phyloP scores from a whole-genome alignment of 805 yeast genomes.

The Maudiozyma turicensis region DNA sequence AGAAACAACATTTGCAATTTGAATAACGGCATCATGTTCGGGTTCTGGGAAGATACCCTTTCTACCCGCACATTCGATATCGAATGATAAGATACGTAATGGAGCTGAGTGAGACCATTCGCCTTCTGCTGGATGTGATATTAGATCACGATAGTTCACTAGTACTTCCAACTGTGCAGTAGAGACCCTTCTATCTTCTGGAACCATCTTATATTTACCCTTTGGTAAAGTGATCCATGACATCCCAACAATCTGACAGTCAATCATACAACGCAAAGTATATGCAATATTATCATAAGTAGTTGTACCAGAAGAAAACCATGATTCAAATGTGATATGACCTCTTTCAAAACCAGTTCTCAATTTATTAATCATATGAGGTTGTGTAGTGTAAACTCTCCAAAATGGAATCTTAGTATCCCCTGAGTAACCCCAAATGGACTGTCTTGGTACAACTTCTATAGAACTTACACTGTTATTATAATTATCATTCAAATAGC shows the following conservation, averaged over 20 bases:
- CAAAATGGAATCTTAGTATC: slow-evolving; percentile 70
- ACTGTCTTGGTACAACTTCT: slow-evolving; percentile 63
- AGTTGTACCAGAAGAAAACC: slow-evolving; percentile 49
- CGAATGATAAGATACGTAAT: slow-evolving; percentile 83
- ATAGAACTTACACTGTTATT: slow-evolving; percentile 55
- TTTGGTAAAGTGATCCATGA: slow-evolving; percentile 90
- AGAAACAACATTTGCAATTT: slow-evolving; percentile 91
- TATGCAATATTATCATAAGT: slow-evolving; percentile 89
- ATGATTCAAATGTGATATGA: slow-evolving; percentile 53
- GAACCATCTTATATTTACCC: slow-evolving; percentile 49
- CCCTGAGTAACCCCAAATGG: slow-evolving; percentile 90
- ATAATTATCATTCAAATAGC: slow-evolving; percentile 36
- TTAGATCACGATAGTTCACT: slow-evolving; percentile 55
- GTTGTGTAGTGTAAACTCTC: slow-evolving; percentile 58
- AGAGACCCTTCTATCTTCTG: slow-evolving; percentile 39
- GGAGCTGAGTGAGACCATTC: slow-evolving; percentile 93
- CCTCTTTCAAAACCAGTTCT: slow-evolving; percentile 82
- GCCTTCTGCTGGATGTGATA: slow-evolving; percentile 84
- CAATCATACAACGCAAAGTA: slow-evolving; percentile 80
- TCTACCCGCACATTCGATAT: slow-evolving; percentile 97
- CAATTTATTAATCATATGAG: slow-evolving; percentile 54
- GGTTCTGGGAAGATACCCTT: slow-evolving; percentile 96
- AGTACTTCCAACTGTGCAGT: slow-evolving; percentile 79
- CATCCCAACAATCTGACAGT: slow-evolving; percentile 90
- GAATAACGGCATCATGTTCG: slow-evolving; percentile 86